Evolutionary conservation across 2,329 filamentous ascomycete genomes (phyloP), one percentile per base, ranked within the genome.

Genomic region (Aureobasidium sp.): DNA sequence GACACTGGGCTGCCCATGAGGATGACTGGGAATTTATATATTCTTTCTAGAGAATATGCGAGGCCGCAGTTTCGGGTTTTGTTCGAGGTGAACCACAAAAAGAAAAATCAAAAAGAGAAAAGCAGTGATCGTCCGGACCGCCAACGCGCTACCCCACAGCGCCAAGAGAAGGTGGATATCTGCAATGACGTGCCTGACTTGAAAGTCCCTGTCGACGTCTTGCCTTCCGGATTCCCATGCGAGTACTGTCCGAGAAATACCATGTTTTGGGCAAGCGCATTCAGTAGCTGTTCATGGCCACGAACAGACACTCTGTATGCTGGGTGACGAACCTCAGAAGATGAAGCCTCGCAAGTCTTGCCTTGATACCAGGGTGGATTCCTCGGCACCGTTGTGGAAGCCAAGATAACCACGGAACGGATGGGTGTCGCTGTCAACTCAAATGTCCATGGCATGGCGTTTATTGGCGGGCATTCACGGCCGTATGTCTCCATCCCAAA

Each of bases 401-500:
- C 60, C 60, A 64, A 64, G 60, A 45, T 64, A 64, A 45, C 48
- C 10, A 47, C 20, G 42, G 36, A 42, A 38, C 33, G 59, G 47
- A 43, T 53, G 38, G 31, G 36, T 38, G 27, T 64, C 60, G 60
- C 40, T 29, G 38, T 29, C 60, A 64, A 54, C 60, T 64, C n/a
- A 64, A 64, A 64, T 36, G n/a, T 13, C 45, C 38, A 43, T 38
- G 23, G 16, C n/a, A 42, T 36, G 27, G 50, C 60, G 60, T 64
- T 64, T 40, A 64, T 64, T 64, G 60, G 60, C 60, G 60, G 60
- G 60, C 29, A 27, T 47, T 64, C 43, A 54, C 60, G 60, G 60
- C 60, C 60, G 50, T 64, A 53, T 25, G 18, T 25, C 53, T 23
- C 18, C 23, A 42, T 29, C 43, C 11, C 38, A n/a, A 47, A 43